Evolutionary conservation across 192 early-diverging fungal species (phyloP), one percentile per base, ranked within the genome.

Genomic region (Radiomyces spectabilis): DNA sequence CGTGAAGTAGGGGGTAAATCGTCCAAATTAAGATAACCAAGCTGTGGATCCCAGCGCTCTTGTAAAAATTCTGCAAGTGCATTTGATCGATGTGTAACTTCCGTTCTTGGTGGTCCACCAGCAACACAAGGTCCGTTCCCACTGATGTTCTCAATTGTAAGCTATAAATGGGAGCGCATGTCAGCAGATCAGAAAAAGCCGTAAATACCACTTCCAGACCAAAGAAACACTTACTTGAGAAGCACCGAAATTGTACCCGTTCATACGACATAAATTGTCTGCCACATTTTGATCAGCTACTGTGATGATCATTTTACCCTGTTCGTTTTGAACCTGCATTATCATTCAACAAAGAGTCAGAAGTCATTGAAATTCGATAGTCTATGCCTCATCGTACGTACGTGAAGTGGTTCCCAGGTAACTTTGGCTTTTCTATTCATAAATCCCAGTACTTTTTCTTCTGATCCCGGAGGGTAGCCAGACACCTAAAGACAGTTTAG

Each of bases 11-110:
- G 13, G 40, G 53, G 58, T 16, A 66, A 27, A 12, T 51, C 52
- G 3, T 66, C 57, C 37, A 66, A 39, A 34, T 60, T 54, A 16
- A 66, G 31, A 43, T 45, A 51, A 4, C 57, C 52, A 12, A 18
- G 10, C 40, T 45, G 26, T 19, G 52, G 39, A 8, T 37, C 39
- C 46, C 47, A 66, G 16, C 57, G 37, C 29, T 65, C 50, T 3
- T 65, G 41, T 31, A 65, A 13, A 45, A 65, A 53, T 34, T 48
- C 39, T 13, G 22, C 22, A 4, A 66, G 16, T 16, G 38, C 52
- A 19, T 54, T 50, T 8, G 37, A 21, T 13, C 50, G 26, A 15
- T 21, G 22, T 1, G 0, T 29, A 4, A 39, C 4, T 26, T 18
- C 35, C 16, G 19, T 19, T 37, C 5, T 26, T 43, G 22, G 4